A percentile compares a stretch with the other conserved stretches of the same genome.
phyloP scores from a whole-genome alignment of 2,329 filamentous ascomycete genomes.

The Penicillium sp. region DNA sequence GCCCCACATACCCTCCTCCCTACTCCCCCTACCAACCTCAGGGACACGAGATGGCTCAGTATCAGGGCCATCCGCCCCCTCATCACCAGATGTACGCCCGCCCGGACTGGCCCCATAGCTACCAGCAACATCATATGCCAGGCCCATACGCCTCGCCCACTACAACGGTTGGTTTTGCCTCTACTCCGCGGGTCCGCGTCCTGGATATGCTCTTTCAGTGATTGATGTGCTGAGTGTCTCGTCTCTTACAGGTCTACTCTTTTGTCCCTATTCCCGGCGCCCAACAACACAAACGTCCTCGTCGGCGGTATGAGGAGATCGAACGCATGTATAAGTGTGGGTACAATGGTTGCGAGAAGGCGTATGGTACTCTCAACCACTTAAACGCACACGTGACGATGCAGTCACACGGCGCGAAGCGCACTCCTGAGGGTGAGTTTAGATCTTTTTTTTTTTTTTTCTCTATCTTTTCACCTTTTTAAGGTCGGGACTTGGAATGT shows the following conservation, averaged over 20 bases:
- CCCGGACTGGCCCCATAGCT: conserved; percentile 44
- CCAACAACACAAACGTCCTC: conserved; percentile 92
- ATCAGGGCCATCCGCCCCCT: conserved; percentile 47
- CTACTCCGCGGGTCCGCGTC: conserved; percentile 56
- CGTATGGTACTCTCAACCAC: conserved; percentile 95
- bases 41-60: conserved; percentile 79
- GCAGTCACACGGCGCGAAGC: conserved; percentile 92
- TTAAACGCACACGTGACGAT: conserved; percentile 97
- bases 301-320: conserved; percentile 93
- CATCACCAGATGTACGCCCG: conserved; percentile 47
- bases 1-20: conserved; percentile 80
- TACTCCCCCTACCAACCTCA: conserved; percentile 83
- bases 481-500: conserved; percentile 11
- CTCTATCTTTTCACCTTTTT: too few species aligned
- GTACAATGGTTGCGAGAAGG: conserved; percentile 97
- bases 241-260: conserved; percentile 71
- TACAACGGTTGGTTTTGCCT: conserved; percentile 55
- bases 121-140: conserved; percentile 47
- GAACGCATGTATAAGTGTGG: conserved; percentile 99
- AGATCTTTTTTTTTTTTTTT: conserved; percentile 9
- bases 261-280: conserved; percentile 96
- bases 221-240: conserved; percentile 7
- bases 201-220: conserved; percentile 57
- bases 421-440: conserved; percentile 87
- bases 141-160: conserved; percentile 49